Evolutionary conservation across 2,329 filamentous ascomycete genomes (phyloP).

Genomic region (Emmonsia crescens): DNA sequence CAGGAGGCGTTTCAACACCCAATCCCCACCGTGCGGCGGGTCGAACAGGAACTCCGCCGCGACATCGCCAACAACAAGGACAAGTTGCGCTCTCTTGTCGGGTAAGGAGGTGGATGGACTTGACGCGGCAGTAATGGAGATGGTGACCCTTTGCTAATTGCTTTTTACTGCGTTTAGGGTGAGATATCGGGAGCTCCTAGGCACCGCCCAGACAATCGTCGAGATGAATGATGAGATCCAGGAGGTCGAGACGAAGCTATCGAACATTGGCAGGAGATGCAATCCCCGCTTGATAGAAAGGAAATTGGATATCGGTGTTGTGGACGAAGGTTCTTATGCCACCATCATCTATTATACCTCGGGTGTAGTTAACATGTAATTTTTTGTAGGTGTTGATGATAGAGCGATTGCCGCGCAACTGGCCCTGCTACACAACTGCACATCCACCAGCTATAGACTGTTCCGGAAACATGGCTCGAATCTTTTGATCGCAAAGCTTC

Average conservation of each 20-base stretch:
- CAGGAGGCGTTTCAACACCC: slow-evolving; percentile 58
- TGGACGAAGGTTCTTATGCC: slow-evolving; percentile 21
- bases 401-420: slow-evolving; percentile 44
- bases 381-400: slow-evolving; percentile 28
- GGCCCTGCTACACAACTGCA: slow-evolving; percentile 46
- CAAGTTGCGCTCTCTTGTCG: slow-evolving; percentile 55
- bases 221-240: slow-evolving; percentile 74
- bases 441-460: slow-evolving; percentile 42
- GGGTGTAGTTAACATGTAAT: slow-evolving; percentile 12
- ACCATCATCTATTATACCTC: not conserved
- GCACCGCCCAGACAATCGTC: slow-evolving; percentile 88
- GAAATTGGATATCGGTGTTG: slow-evolving; percentile 41
- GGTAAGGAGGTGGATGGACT: slow-evolving; percentile 38
- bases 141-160: slow-evolving; percentile 5
- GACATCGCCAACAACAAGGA: slow-evolving; percentile 54
- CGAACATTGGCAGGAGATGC: slow-evolving; percentile 63
- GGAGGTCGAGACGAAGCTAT: slow-evolving; percentile 59
- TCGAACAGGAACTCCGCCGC: slow-evolving; percentile 54
- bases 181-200: slow-evolving; percentile 77
- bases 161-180: slow-evolving; percentile 32
- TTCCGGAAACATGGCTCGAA: slow-evolving; percentile 42
- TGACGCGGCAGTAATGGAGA: not conserved
- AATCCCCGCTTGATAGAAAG: slow-evolving; percentile 59
- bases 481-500: slow-evolving; percentile 54
- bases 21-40: slow-evolving; percentile 49